Base-by-base conservation (phyloP, 352 stramenopile species). In the Pythium aquatile region DNA sequence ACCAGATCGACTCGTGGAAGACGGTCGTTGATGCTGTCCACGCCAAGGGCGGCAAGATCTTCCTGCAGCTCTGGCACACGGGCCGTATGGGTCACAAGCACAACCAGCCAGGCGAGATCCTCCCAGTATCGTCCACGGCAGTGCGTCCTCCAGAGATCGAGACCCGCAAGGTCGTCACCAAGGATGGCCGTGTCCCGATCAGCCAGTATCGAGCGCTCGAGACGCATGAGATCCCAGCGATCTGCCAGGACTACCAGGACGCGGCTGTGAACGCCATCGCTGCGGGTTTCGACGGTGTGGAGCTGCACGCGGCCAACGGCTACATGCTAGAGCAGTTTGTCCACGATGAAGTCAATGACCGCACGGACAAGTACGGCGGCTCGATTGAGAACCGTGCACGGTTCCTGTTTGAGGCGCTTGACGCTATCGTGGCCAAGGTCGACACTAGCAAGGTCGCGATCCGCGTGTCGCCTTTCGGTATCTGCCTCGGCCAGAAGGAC, bases 301-400 rank as follows among this genome's bases (percentile, higher is more conserved):
- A 97, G 56, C 56, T 97, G 40, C 90, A 97, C 71, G 66, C 20
- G 9, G 90, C 86, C 2, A 94, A 98, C 63, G 91, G 88, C 16
- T 98, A 97, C 63, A 69, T 97, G 37, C 64, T 98, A 40, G 87
- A 97, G 59, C 74, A 93, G 63, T 95, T 96, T 66, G 66, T 97
- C 5, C 75, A 90, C 55, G 65, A 66, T 29, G 70, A 28, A 20
- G 64, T 61, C 30, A 97, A 97, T 72, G 68, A 76, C 29, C 79
- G 83, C 47, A 86, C 68, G 5, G 88, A 95, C 71, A 48, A 78
- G 57, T 96, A 96, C 55, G 86, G 86, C 28, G 87, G 85, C 52
- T 79, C 58, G 42, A 66, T 85, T 24, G 85, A 94, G 61, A 94
- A 93, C 66, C 79, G 87, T 29, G 65, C 69, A 29, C 70, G 77